Conservation (phyloP, 805 yeast species). For the Kodamaea nitidulidarum region DNA sequence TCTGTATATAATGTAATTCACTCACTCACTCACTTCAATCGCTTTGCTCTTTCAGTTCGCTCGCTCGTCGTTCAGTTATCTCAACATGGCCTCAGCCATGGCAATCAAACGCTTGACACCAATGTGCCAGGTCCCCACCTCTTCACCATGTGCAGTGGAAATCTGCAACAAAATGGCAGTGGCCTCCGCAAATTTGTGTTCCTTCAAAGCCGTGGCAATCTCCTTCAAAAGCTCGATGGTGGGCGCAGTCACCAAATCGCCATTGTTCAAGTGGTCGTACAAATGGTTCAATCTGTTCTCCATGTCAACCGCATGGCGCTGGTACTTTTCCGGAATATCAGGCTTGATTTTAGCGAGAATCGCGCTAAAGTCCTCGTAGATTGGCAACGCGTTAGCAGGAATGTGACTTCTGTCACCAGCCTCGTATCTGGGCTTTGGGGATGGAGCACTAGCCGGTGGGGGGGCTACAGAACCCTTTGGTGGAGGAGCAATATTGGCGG, state of each 20-base stretch:
- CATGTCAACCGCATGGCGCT: conserved; percentile 73
- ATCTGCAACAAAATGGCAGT: conserved; percentile 51
- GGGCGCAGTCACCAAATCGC: conserved; percentile 57
- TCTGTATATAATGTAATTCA: too few species aligned
- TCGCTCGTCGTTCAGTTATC: neutral
- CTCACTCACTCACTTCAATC: too few species aligned
- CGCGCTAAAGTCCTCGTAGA: conserved; percentile 51
- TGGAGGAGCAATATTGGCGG: too few species aligned
- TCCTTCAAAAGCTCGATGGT: conserved; percentile 50
- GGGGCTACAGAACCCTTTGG: conserved; percentile 15
- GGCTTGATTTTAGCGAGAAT: conserved; percentile 65
- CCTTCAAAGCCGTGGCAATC: conserved; percentile 48
- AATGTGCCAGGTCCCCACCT: conserved; percentile 87
- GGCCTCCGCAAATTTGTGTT: conserved; percentile 59
- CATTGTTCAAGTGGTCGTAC: conserved; percentile 73
- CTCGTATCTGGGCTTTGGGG: conserved; percentile 36
- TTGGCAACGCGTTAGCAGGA: conserved; percentile 52
- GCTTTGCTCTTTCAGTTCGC: too few species aligned
- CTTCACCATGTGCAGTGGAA: conserved; percentile 60
- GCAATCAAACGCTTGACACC: conserved; percentile 87
- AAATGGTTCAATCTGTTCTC: conserved; percentile 75
- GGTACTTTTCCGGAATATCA: conserved; percentile 66
- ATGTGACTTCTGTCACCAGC: conserved; percentile 68
- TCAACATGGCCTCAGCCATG: conserved; percentile 44
- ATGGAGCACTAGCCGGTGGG: conserved; percentile 10